phyloP scores from a whole-genome alignment of 805 yeast species.

The Ogataea neopini region DNA sequence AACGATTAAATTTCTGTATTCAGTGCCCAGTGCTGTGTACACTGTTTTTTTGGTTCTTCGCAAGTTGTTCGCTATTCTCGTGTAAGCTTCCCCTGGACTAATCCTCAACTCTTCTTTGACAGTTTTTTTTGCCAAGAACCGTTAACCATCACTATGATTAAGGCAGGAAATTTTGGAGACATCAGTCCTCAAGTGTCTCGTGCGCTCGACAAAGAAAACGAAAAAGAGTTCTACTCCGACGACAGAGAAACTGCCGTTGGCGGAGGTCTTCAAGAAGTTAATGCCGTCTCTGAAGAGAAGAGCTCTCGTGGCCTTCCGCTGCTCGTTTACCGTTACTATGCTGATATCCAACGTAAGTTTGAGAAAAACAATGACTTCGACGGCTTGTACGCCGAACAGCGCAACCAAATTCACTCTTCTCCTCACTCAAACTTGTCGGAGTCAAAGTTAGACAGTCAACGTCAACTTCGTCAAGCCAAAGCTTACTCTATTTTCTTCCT shows the following conservation, averaged over 20 bases:
- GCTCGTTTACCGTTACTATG: constrained; percentile 14
- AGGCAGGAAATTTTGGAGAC: constrained; percentile 15
- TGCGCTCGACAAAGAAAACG: constrained; percentile 8
- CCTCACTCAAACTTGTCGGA: constrained; percentile 13
- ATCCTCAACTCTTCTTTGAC: too few relatives aligned
- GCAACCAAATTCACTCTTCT: constrained; percentile 9
- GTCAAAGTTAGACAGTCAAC: constrained; percentile 12
- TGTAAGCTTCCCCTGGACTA: too few relatives aligned
- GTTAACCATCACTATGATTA: constrained; percentile 7
- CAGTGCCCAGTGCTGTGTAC: too few relatives aligned
- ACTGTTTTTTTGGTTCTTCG: too few relatives aligned
- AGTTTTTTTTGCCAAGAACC: neutral
- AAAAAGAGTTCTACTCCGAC: neutral
- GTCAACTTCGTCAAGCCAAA: constrained; percentile 13
- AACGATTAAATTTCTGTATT: too few relatives aligned
- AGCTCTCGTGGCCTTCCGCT: constrained; percentile 13
- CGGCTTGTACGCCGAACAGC: constrained; percentile 12
- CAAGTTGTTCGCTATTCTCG: neutral
- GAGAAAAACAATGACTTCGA: constrained; percentile 12
- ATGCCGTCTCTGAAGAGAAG: neutral
- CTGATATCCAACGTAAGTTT: constrained; percentile 14
- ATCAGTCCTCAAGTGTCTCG: constrained; percentile 15
- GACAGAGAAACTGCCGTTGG: constrained; percentile 3
- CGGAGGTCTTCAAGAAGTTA: neutral
- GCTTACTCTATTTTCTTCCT: constrained; percentile 41